These are phyloP conservation scores for Nakazawaea holstii DNA, from an alignment of 805 yeast genomes.

Conservation along the genomic window DNA sequence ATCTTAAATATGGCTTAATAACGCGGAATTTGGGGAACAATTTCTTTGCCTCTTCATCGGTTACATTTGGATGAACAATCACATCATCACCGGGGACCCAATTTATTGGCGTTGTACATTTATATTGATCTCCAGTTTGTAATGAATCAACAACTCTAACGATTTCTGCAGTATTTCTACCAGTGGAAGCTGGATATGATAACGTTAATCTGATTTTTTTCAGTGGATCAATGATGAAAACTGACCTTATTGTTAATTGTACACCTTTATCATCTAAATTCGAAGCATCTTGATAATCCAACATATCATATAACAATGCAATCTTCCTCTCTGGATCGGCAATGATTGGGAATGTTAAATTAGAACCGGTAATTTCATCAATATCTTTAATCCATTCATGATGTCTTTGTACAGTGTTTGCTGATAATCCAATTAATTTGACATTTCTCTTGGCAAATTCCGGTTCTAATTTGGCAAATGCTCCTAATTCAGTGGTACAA, in stretches of 20 bases:
- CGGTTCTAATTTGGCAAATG: constrained; percentile 65
- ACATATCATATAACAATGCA: constrained; percentile 62
- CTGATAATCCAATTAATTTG: constrained; percentile 63
- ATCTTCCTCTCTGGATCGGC: constrained; percentile 61
- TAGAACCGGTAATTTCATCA: constrained; percentile 57
- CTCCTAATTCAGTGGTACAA: constrained; percentile 76
- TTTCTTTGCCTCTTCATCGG: constrained; percentile 53
- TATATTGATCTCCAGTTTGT: constrained; percentile 56
- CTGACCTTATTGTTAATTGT: constrained; percentile 66
- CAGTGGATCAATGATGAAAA: constrained; percentile 63
- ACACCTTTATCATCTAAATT: constrained; percentile 61
- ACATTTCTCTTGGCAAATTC: constrained; percentile 63
- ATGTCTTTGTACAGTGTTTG: constrained; percentile 59
- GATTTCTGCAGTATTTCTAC: constrained; percentile 73
- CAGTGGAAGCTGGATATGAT: constrained; percentile 70
- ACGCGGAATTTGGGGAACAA: constrained; percentile 58
- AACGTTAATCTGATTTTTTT: constrained; percentile 58
- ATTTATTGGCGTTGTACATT: constrained; percentile 65
- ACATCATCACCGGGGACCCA: constrained; percentile 75
- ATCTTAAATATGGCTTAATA: constrained; percentile 59
- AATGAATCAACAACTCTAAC: constrained; percentile 66
- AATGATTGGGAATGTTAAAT: constrained; percentile 59
- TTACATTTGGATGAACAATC: constrained; percentile 61
- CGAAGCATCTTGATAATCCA: constrained; percentile 63
- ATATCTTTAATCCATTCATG: constrained; percentile 67